Conservation (phyloP, 2,329 filamentous ascomycete species). For the Madurella fahalii region DNA sequence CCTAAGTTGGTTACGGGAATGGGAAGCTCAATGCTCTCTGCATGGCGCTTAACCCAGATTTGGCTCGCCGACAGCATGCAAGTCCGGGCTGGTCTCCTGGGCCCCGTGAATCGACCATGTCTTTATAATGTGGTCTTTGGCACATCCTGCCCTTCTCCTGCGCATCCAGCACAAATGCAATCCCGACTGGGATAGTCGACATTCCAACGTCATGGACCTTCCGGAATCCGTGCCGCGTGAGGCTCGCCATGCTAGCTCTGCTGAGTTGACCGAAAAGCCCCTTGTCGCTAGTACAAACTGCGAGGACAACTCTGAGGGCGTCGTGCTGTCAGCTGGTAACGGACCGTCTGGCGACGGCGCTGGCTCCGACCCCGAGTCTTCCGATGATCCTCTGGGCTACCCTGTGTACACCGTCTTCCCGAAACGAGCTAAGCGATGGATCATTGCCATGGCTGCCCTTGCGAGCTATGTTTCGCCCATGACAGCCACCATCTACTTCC, state of each 20-base stretch:
- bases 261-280: background rate
- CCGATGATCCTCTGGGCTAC: slow-evolving; percentile 26
- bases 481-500: slow-evolving; percentile 56
- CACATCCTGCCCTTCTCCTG: background rate
- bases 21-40: background rate
- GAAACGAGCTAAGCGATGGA: slow-evolving; percentile 44
- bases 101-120: background rate
- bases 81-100: background rate
- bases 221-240: background rate
- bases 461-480: slow-evolving; percentile 54
- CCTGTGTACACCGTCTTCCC: slow-evolving; percentile 39
- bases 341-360: slow-evolving; percentile 15
- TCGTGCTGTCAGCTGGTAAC: background rate
- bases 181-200: too few relatives aligned
- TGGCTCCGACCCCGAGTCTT: slow-evolving; percentile 31
- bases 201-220: background rate
- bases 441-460: slow-evolving; percentile 49
- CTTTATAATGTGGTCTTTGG: background rate
- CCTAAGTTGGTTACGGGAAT: slow-evolving; percentile 13
- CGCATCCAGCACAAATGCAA: background rate
- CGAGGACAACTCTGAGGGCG: background rate
- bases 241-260: background rate
- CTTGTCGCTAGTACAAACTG: too few relatives aligned
- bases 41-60: background rate
- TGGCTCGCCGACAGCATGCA: background rate